Percentiles rank a stretch among this genome's conserved stretches.
These are phyloP conservation scores for Calonectria leucothoes DNA, from an alignment of 2,329 filamentous ascomycete species.

Conservation along the genomic window DNA sequence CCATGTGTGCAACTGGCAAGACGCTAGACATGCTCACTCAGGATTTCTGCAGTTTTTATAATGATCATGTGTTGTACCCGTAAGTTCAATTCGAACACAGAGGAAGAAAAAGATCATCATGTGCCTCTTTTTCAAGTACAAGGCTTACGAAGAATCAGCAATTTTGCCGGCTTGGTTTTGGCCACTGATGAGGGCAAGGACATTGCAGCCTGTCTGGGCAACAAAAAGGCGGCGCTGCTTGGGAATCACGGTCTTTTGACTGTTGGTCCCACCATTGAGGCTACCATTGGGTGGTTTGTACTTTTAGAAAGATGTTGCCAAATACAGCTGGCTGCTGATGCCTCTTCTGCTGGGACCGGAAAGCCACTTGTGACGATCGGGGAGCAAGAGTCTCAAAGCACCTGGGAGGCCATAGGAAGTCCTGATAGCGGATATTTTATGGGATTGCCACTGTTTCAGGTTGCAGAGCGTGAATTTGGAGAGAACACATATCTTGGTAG, in stretches of 20 bases:
- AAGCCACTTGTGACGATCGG: constrained; percentile 74
- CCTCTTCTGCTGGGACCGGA: constrained; percentile 71
- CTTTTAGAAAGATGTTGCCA: constrained; percentile 62
- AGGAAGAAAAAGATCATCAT: too few relatives aligned
- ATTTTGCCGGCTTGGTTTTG: constrained; percentile 65
- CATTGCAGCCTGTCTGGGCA: constrained; percentile 60
- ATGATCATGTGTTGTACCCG: constrained; percentile 56
- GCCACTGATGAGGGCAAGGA: constrained; percentile 61
- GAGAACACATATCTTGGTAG: constrained; percentile 1
- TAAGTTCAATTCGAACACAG: too few relatives aligned
- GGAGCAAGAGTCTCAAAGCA: constrained; percentile 75
- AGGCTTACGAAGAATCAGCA: constrained; percentile 19
- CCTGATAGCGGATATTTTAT: constrained; percentile 75
- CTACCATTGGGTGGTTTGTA: constrained; percentile 66
- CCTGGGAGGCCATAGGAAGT: constrained; percentile 73
- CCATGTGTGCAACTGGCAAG: constrained; percentile 72
- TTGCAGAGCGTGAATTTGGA: constrained; percentile 7
- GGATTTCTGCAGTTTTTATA: constrained; percentile 70
- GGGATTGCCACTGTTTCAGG: constrained; percentile 45
- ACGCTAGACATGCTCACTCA: constrained; percentile 74
- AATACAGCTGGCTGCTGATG: constrained; percentile 65
- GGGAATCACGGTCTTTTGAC: constrained; percentile 67
- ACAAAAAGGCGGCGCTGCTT: constrained; percentile 63
- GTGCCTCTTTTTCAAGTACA: too few relatives aligned
- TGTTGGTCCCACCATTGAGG: constrained; percentile 61